These are phyloP conservation scores for Astragalus glycyphyllos DNA, from an alignment of 306 rosid species.

Conservation along the genomic window DNA sequence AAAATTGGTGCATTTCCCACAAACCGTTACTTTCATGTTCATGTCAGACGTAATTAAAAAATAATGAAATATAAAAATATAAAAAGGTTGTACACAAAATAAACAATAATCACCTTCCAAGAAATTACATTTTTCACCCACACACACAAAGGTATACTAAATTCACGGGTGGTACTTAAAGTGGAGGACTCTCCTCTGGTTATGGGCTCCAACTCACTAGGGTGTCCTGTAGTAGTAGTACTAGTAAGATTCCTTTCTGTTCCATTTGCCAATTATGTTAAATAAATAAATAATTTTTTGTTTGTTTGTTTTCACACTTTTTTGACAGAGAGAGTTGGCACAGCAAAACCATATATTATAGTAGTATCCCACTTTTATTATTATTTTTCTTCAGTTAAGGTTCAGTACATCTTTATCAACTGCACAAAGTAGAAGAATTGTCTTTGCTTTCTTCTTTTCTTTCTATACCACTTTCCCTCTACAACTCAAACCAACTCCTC, in stretches of 20 bases:
- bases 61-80: neutral
- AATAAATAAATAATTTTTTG: constrained; percentile 32
- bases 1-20: constrained; percentile 24
- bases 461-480: constrained; percentile 31
- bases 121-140: constrained; percentile 37
- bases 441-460: constrained; percentile 39
- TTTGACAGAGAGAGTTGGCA: constrained; percentile 43
- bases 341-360: constrained; percentile 33
- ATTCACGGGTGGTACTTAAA: constrained; percentile 35
- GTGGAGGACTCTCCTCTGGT: constrained; percentile 33
- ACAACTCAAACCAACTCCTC: constrained; percentile 34
- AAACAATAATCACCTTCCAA: neutral
- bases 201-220: constrained; percentile 60
- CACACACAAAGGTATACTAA: constrained; percentile 25
- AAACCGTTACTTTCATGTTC: neutral
- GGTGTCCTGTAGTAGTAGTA: constrained; percentile 56
- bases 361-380: constrained; percentile 19
- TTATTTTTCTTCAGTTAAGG: constrained; percentile 42
- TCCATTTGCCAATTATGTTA: constrained; percentile 21
- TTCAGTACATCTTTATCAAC: constrained; percentile 40
- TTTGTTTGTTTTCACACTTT: neutral
- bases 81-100: neutral
- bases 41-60: neutral
- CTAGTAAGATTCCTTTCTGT: constrained; percentile 48
- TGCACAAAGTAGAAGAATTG: constrained; percentile 38